phyloP scores from a whole-genome alignment of 176 grass and related monocot species.

The Guadua angustifolia region DNA sequence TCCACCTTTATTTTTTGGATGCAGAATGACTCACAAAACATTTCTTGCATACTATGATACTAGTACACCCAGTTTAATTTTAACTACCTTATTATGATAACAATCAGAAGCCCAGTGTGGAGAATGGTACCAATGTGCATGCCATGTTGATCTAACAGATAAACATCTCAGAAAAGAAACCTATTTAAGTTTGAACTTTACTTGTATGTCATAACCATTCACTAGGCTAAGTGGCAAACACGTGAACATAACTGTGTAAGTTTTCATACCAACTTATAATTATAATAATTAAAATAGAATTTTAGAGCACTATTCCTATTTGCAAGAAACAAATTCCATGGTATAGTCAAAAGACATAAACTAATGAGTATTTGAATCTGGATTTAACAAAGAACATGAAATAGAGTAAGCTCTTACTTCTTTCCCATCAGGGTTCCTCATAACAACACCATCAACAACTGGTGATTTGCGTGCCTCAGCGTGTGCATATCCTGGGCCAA shows the following conservation, averaged over 20 bases:
- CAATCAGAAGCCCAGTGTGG: no score
- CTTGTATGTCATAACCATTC: no score
- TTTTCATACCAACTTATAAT: neutral
- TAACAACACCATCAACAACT: constrained; percentile 98
- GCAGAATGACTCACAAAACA: no score
- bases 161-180: no score
- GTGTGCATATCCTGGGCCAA: constrained; percentile 96
- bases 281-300: constrained; percentile 18
- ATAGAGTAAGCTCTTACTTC: constrained; percentile 61
- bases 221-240: no score
- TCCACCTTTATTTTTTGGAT: no score
- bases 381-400: constrained; percentile 33
- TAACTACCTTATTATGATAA: no score
- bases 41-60: no score
- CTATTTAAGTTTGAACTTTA: no score
- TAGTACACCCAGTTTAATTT: no score
- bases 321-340: constrained; percentile 8
- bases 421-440: constrained; percentile 97
- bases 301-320: neutral
- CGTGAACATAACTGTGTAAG: constrained; percentile 2
- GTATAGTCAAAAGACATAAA: constrained; percentile 12
- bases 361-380: constrained; percentile 16
- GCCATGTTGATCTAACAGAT: no score
- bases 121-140: no score
- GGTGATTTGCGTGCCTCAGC: constrained; percentile 98